Base-by-base conservation (phyloP, 169 alveolate species). In the Amoebophrya sp. region DNA sequence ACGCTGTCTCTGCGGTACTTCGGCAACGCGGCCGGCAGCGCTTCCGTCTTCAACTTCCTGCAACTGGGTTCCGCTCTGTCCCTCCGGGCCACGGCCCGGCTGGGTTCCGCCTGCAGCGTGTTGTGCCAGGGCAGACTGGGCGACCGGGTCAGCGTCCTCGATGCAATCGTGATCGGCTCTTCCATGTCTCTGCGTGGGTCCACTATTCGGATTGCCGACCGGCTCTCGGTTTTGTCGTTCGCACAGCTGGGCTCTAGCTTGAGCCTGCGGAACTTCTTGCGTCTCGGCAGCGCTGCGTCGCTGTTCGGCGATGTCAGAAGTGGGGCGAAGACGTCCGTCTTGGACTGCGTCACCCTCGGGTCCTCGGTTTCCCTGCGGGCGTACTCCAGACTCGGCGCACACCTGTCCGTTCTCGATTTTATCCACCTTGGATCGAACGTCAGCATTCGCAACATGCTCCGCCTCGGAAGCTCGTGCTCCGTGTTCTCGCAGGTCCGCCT, bases 31-130 rank as follows among this genome's bases (percentile, higher is more conserved):
- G 39, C 41, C 40, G 40, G 90, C 90, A 77, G 33, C n/a, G n/a
- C 39, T 7, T 32, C 77, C 14, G 91, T 41, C 32, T n/a, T 89
- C 66, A 55, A 39, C 66, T 89, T 12, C 91, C 14, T 41, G 77
- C 40, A 89, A 2, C 23, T 89, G 39, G 91, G 91, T 32, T n/a
- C 53, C 77, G 32, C 91, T 2, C 91, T 89, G 25, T 89, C 91
- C 29, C 54, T 89, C 66, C 40, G 91, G 25, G 0, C 77, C 3
- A 12, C 77, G n/a, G 54, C 77, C 23, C 91, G 91, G 23, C 33
- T 89, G 39, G 91, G 91, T 1, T 33, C 53, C 54, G 35, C 54
- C 32, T 40, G 14, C 23, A 35, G 54, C 23, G 47, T 32, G 25
- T n/a, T 40, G 25, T n/a, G 14, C 32, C 53, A 7, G 32, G 32